Evolutionary conservation across 1,284 basidiomycete genomes (phyloP).

Genomic region (Austroboletus novae-zelandiae): DNA sequence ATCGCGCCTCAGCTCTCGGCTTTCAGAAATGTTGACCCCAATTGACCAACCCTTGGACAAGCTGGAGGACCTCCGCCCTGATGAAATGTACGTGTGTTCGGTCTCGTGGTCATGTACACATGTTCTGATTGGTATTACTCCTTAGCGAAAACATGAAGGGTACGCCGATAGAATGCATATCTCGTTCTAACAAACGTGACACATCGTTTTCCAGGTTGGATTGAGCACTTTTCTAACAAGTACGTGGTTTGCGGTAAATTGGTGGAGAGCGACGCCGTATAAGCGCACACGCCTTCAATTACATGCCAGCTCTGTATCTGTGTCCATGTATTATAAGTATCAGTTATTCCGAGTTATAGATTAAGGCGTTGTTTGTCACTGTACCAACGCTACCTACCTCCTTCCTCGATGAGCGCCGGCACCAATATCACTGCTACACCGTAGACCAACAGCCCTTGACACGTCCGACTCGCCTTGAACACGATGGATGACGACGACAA

Average conservation of each 20-base stretch:
- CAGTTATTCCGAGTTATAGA: neutral
- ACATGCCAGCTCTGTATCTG: neutral
- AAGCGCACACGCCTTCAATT: neutral
- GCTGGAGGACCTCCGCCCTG: conserved; percentile 69
- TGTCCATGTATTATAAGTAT: conserved; percentile 14
- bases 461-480: neutral
- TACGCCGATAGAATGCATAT: conserved; percentile 23
- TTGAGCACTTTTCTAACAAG: conserved; percentile 86
- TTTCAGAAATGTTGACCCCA: conserved; percentile 84
- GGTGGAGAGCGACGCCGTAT: conserved; percentile 65
- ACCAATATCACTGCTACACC: no score
- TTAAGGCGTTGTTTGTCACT: no score
- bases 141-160: conserved; percentile 93
- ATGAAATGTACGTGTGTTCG: conserved; percentile 71
- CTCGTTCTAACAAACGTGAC: neutral
- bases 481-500: conserved; percentile 28
- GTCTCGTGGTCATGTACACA: neutral
- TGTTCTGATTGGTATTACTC: conserved; percentile 8
- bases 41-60: conserved; percentile 85
- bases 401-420: no score
- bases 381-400: no score
- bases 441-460: no score
- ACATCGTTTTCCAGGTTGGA: conserved; percentile 60
- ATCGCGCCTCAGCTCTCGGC: neutral
- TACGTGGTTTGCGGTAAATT: conserved; percentile 84